Percentiles rank a stretch among this genome's conserved stretches.
Conservation (phyloP, 106 monocot genomes). For the Narthecium ossifragum region DNA sequence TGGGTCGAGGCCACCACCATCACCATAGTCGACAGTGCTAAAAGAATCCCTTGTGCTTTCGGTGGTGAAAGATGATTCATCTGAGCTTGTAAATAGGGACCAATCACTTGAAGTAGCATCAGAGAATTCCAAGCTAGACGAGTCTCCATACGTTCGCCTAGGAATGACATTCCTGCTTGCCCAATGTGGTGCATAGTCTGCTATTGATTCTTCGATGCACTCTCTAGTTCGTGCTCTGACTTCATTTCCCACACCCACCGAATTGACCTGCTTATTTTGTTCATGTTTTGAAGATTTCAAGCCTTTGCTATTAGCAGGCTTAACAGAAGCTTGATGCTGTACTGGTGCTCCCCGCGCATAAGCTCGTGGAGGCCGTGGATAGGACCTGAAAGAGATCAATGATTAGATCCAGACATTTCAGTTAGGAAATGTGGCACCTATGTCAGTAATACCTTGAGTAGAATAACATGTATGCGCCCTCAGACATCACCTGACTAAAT, state of each 20-base stretch:
- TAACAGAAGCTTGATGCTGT: slow-evolving; percentile 13
- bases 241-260: slow-evolving; percentile 5
- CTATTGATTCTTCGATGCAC: slow-evolving; percentile 1
- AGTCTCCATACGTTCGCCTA: slow-evolving; percentile 15
- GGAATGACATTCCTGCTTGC: too few species aligned
- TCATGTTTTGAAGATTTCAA: slow-evolving; percentile 24
- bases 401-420: too few species aligned
- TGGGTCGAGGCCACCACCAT: slow-evolving; percentile 41
- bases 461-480: slow-evolving; percentile 96
- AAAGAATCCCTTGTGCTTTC: slow-evolving; percentile 92
- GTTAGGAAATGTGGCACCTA: too few species aligned
- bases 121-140: slow-evolving; percentile 47
- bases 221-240: slow-evolving; percentile 10
- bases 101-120: slow-evolving; percentile 89
- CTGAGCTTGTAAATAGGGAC: slow-evolving; percentile 94
- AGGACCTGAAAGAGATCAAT: slow-evolving; percentile 41
- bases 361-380: slow-evolving; percentile 68
- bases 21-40: slow-evolving; percentile 65
- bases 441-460: slow-evolving; percentile 61
- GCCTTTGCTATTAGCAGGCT: slow-evolving; percentile 11
- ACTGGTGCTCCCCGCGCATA: slow-evolving; percentile 22
- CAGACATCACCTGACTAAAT: slow-evolving; percentile 85
- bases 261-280: slow-evolving; percentile 4
- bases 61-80: slow-evolving; percentile 92
- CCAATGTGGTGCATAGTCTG: too few species aligned